phyloP scores from a whole-genome alignment of 371 early-diverging fungal genomes.

The Mortierella sp. region DNA sequence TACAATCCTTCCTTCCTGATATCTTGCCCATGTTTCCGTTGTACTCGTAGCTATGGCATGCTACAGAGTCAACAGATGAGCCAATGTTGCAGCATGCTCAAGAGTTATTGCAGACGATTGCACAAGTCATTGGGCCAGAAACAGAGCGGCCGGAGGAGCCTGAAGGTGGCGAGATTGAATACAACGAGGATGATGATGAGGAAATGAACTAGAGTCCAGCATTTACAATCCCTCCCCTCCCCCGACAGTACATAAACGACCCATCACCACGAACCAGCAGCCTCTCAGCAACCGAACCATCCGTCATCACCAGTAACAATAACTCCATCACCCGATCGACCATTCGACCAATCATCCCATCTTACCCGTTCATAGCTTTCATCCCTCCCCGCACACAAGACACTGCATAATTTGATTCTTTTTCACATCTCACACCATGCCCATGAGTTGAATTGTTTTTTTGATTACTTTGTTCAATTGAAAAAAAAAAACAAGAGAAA shows the following conservation, averaged over 20 bases:
- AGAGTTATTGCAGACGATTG: conserved; percentile 70
- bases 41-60: conserved; percentile 62
- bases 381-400: too few relatives aligned
- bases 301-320: too few relatives aligned
- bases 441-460: too few relatives aligned
- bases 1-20: neutral
- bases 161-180: conserved; percentile 53
- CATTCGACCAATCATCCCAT: too few relatives aligned
- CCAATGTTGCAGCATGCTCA: conserved; percentile 74
- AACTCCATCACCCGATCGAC: too few relatives aligned
- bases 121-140: conserved; percentile 61
- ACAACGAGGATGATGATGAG: conserved; percentile 53
- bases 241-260: too few relatives aligned
- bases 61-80: conserved; percentile 73
- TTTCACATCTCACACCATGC: too few relatives aligned
- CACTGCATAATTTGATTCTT: too few relatives aligned
- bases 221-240: too few relatives aligned
- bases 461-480: too few relatives aligned
- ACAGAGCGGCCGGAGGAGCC: conserved; percentile 36
- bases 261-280: conserved; percentile 4
- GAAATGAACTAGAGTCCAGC: conserved; percentile 50
- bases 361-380: too few relatives aligned
- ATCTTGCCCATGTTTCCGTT: neutral
- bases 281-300: neutral
- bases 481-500: neutral